phyloP scores from a whole-genome alignment of 805 yeast genomes.

The Pichia sporocuriosa region DNA sequence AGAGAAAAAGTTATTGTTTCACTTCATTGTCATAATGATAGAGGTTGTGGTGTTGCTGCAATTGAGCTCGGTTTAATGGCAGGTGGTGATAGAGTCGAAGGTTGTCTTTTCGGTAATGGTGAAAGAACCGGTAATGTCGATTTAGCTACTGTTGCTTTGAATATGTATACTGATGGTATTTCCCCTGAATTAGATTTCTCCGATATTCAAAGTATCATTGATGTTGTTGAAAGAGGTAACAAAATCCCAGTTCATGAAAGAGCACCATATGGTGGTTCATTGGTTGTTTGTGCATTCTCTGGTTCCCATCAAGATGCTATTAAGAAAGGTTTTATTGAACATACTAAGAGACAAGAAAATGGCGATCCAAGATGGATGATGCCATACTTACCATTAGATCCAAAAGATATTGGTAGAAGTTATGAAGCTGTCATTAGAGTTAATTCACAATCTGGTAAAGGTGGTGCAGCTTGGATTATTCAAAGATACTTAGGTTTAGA shows the following conservation, averaged over 20 bases:
- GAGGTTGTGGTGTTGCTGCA: slow-evolving; percentile 84
- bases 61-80: slow-evolving; percentile 70
- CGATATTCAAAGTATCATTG: slow-evolving; percentile 58
- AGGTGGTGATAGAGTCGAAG: slow-evolving; percentile 84
- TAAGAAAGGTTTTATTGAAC: slow-evolving; percentile 36
- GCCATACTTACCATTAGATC: slow-evolving; percentile 77
- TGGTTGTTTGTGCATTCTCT: slow-evolving; percentile 72
- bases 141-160: slow-evolving; percentile 65
- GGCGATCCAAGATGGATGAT: slow-evolving; percentile 56
- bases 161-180: slow-evolving; percentile 74
- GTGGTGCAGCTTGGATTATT: slow-evolving; percentile 82
- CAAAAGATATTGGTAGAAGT: slow-evolving; percentile 72
- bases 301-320: slow-evolving; percentile 43
- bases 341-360: slow-evolving; percentile 41
- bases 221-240: slow-evolving; percentile 68
- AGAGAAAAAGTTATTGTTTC: slow-evolving; percentile 67
- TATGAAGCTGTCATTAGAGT: slow-evolving; percentile 81
- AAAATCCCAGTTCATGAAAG: slow-evolving; percentile 67
- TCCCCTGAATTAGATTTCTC: slow-evolving; percentile 67
- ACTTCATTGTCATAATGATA: slow-evolving; percentile 70
- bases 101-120: slow-evolving; percentile 78
- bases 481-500: slow-evolving; percentile 66
- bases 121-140: slow-evolving; percentile 84
- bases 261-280: slow-evolving; percentile 76
- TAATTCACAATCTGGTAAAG: slow-evolving; percentile 82